Percentiles rank a stretch among this genome's conserved stretches.
These are phyloP conservation scores for Gynochthodes officinalis DNA, from an alignment of 257 asterid species.

Conservation along the genomic window DNA sequence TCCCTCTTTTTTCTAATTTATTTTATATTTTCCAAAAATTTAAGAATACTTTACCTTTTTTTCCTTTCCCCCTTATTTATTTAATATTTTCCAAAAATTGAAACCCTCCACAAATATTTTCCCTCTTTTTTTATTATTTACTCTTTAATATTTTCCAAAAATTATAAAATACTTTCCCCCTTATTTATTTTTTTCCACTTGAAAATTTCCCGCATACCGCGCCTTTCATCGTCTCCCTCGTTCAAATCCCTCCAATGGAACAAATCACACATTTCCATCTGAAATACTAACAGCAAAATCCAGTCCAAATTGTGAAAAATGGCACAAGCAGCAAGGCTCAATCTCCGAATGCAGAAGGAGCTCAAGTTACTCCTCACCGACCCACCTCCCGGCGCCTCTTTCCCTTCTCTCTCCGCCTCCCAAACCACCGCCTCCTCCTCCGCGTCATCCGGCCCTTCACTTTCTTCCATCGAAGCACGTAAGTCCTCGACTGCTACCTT, in stretches of 20 bases:
- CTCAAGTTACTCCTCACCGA: constrained; percentile 73
- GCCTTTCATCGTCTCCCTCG: background rate
- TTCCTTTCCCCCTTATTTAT: too few relatives aligned
- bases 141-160: too few relatives aligned
- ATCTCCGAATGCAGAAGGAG: constrained; percentile 82
- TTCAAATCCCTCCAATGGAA: background rate
- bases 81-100: background rate
- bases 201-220: background rate
- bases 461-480: constrained; percentile 69
- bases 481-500: constrained; percentile 1
- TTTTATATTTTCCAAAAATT: too few relatives aligned
- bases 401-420: constrained; percentile 60
- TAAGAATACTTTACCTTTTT: too few relatives aligned
- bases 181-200: too few relatives aligned
- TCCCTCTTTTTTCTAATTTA: too few relatives aligned
- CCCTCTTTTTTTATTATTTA: background rate
- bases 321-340: constrained; percentile 78
- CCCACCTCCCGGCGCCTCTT: constrained; percentile 75
- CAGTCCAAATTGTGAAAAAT: constrained; percentile 18
- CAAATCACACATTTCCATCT: background rate
- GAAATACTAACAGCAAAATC: background rate
- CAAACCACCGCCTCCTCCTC: constrained; percentile 13
- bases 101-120: too few relatives aligned
- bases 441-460: constrained; percentile 25
- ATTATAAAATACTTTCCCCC: too few relatives aligned